Percentiles rank a stretch among this genome's conserved stretches.
These are phyloP conservation scores for Yamadazyma spencermartinsiae DNA, from an alignment of 1,139 yeast genomes.

Conservation along the genomic window DNA sequence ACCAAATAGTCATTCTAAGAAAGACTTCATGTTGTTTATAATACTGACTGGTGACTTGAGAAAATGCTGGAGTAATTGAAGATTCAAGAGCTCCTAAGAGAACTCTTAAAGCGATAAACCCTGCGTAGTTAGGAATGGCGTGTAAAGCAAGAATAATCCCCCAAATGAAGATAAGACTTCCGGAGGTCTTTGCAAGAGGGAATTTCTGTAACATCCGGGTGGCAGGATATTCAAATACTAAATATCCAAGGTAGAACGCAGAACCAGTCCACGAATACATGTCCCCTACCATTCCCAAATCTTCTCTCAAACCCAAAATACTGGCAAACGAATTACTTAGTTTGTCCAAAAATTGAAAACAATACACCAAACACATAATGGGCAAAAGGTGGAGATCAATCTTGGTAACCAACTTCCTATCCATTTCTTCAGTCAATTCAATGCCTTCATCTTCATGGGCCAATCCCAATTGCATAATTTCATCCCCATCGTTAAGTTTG, in stretches of 20 bases:
- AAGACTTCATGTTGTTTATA: conserved; percentile 25
- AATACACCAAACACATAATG: conserved; percentile 53
- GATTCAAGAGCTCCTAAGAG: conserved; percentile 57
- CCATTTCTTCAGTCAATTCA: conserved; percentile 19
- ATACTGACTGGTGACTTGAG: conserved; percentile 45
- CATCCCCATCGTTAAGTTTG: conserved; percentile 28
- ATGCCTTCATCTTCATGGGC: conserved; percentile 15
- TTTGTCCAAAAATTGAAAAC: conserved; percentile 68
- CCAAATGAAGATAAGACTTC: conserved; percentile 29
- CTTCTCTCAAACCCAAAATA: conserved; percentile 54
- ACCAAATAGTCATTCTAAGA: conserved; percentile 28
- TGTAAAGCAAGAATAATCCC: conserved; percentile 30
- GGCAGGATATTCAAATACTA: conserved; percentile 49
- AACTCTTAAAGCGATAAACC: conserved; percentile 32
- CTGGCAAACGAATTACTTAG: conserved; percentile 59
- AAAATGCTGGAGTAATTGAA: conserved; percentile 55
- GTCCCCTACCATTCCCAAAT: conserved; percentile 49
- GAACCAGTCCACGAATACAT: conserved; percentile 60
- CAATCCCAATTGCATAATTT: conserved; percentile 31
- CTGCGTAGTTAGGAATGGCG: conserved; percentile 29
- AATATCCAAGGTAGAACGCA: conserved; percentile 55
- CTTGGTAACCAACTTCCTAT: conserved; percentile 22
- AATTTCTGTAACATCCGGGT: conserved; percentile 38
- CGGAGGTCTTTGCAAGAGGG: conserved; percentile 30
- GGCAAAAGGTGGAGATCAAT: conserved; percentile 55